Percentiles rank a stretch among this genome's conserved stretches.
These are phyloP conservation scores for Candida glucosophila DNA, from an alignment of 1,139 yeast species.

Conservation along the genomic window DNA sequence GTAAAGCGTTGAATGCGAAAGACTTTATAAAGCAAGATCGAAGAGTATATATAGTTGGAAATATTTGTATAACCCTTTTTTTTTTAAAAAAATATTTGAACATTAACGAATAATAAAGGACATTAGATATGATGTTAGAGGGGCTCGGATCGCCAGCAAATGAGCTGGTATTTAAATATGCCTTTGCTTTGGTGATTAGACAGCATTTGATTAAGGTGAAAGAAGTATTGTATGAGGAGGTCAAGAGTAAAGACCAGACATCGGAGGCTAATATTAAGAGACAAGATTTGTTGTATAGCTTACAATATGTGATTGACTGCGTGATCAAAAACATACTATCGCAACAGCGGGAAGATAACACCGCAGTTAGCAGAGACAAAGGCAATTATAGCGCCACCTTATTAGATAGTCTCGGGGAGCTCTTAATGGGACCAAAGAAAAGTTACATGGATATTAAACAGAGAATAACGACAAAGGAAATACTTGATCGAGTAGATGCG, in stretches of 20 bases:
- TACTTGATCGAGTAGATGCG: conserved; percentile 2
- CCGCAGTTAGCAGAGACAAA: conserved; percentile 1
- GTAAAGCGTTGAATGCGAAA: no score
- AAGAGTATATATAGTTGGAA: no score
- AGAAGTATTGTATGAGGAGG: conserved; percentile 1
- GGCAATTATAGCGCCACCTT: conserved; percentile 4
- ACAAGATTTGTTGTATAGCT: conserved; percentile 4
- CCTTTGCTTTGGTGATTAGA: conserved; percentile 13
- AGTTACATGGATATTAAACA: conserved; percentile 5
- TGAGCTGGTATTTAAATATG: conserved; percentile 10
- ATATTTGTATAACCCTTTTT: no score
- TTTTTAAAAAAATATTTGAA: no score
- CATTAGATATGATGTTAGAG: not conserved
- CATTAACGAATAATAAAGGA: conserved; percentile 1
- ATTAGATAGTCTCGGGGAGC: conserved; percentile 5
- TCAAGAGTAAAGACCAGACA: conserved; percentile 1
- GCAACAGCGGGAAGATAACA: conserved; percentile 4
- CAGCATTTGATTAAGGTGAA: conserved; percentile 8
- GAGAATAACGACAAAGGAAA: conserved; percentile 3
- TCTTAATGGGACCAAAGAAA: conserved; percentile 12
- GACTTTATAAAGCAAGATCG: no score
- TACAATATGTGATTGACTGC: conserved; percentile 4
- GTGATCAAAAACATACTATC: conserved; percentile 4
- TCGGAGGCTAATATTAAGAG: conserved; percentile 4
- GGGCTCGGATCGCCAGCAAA: conserved; percentile 3